Evolutionary conservation across 2,329 filamentous ascomycete genomes (phyloP), one percentile per base, ranked within the genome.

Genomic region (Seiridium cupressi): DNA sequence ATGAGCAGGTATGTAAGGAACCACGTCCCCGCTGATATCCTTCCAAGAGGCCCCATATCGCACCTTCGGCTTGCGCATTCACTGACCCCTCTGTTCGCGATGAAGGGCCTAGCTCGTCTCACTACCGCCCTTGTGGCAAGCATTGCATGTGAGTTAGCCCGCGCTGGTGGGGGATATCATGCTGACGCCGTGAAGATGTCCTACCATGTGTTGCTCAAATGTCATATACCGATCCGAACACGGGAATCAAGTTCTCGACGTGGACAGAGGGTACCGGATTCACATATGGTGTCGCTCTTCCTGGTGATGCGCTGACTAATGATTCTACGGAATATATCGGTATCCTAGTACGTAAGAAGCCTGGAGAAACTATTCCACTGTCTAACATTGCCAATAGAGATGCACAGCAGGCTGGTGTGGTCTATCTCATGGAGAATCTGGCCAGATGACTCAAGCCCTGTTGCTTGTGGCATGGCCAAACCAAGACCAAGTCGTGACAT

Each of bases 391-490:
- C 5, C 18, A 51, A 48, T 64, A 72, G 70, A 63, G 65, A 70
- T 72, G 70, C 42, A 57, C 67, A 6, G 65, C 60, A 4, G 70
- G 69, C 3, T 72, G 70, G 70, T 72, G 70, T 31, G 70, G 70
- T 60, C 44, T 72, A 44, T 72, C 70, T 49, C 65, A 69, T 55
- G 70, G 70, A 57, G 57, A 71, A 61, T 71, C 70, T 6, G 70
- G 70, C n/a, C 70, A 72, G 62, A 72, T 72, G 70, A 72, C 70
- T 8, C 63, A 72, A 35, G 68, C 70, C 44, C 57, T 72, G 55
- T 59, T 68, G 62, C 74, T 89, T 31, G 70, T 86, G 58, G 84
- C 83, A 4, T 89, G 84, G 80, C 79, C 84, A 5, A 76, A 82
- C 62, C 77, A 80, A 40, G 77, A 79, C 34, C 72, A 83, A 46